Evolutionary conservation across 106 monocot species (phyloP).

Genomic region (Dioscorea dumetorum): DNA sequence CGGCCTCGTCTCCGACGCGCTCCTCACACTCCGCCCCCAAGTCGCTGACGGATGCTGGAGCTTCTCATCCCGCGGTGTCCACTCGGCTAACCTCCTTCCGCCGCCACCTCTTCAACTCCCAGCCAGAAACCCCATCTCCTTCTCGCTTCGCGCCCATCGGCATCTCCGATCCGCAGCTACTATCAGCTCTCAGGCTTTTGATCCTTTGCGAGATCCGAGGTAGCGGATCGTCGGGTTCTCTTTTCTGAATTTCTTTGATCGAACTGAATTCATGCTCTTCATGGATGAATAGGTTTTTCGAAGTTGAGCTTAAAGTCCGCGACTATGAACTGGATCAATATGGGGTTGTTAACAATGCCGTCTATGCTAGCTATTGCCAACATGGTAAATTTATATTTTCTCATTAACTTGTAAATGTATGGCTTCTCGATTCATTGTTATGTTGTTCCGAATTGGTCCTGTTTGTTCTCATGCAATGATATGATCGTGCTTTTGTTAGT

Average conservation of each 20-base stretch:
- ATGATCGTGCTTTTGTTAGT: no score
- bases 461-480: no score
- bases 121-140: not conserved
- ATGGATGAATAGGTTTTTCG: slow-evolving; percentile 48
- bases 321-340: slow-evolving; percentile 96
- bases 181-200: not conserved
- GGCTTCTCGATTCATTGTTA: no score
- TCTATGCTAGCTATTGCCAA: slow-evolving; percentile 87
- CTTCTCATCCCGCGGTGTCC: not conserved
- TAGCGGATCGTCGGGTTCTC: not conserved
- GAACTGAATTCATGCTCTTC: not conserved
- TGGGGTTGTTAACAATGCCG: slow-evolving; percentile 89
- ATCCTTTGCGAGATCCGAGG: not conserved
- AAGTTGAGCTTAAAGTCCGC: slow-evolving; percentile 69
- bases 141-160: not conserved
- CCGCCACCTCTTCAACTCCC: not conserved
- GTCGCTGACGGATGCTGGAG: not conserved
- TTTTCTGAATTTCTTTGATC: not conserved
- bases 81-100: not conserved
- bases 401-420: no score
- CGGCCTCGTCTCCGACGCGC: not conserved
- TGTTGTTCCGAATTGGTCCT: no score
- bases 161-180: not conserved
- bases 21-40: not conserved
- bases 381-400: slow-evolving; percentile 37